Evolutionary conservation across 805 yeast genomes (phyloP), one percentile per base, ranked within the genome.

Genomic region (Naumovozyma dairenensis): DNA sequence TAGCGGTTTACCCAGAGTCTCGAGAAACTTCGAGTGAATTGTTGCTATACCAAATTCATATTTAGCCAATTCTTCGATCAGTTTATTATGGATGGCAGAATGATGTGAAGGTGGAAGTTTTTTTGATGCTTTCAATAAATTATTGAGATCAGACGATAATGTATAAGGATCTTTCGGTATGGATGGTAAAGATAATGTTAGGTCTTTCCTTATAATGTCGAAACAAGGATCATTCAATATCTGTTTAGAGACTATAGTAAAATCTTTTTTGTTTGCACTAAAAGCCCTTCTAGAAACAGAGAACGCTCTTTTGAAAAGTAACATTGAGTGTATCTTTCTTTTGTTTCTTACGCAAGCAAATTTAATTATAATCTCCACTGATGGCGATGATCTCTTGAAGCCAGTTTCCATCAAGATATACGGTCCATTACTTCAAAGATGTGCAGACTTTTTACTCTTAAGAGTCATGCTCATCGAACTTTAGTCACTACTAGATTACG

Each of bases 11-110:
- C 52, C 48, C 5, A 53, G 25, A 17, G 44, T 45, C 4, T 36
- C 17, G 25, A 62, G 37, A 13, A 51, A 45, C 33, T 51, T 47
- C 6, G 52, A 42, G 40, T 55, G 60, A 5, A 48, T 35, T 12
- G 57, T 50, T 12, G 57, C 57, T 24, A 59, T 41, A 19, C 59
- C 51, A 24, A 52, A 52, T 28, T 61, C 64, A 33, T 40, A 40
- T 25, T 39, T 37, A 21, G 57, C 44, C 19, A 57, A 42, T 9
- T 49, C 46, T 25, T 55, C 57, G 21, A 57, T 50, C 13, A 56
- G 19, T 21, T 35, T 38, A 28, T 56, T 56, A 39, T 53, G 58
- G 15, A 55, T 42, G 8, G 26, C 15, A 12, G 43, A 37, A 16
- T 35, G 36, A 13, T 46, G 40, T 9, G 40, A 34, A 4, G n/a